phyloP scores from a whole-genome alignment of 768 basidiomycete genomes.

The Boletus bicolor region DNA sequence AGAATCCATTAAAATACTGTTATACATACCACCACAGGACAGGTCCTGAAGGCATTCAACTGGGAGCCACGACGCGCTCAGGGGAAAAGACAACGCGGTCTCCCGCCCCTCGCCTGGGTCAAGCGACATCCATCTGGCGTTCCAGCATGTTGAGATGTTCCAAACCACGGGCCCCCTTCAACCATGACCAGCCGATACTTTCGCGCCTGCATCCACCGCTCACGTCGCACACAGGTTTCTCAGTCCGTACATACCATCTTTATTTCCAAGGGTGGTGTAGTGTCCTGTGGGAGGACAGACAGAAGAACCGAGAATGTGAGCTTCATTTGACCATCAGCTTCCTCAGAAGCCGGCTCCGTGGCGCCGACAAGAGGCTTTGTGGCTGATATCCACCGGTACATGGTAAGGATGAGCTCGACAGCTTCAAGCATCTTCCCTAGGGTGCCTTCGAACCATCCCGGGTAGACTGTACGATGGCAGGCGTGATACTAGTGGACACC shows the following conservation, averaged over 20 bases:
- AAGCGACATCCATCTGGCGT: too few species aligned
- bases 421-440: constrained; percentile 43
- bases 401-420: constrained; percentile 44
- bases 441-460: constrained; percentile 30
- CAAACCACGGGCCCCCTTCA: too few species aligned
- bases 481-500: constrained; percentile 19
- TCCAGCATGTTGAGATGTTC: too few species aligned
- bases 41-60: too few species aligned
- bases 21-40: too few species aligned
- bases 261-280: constrained; percentile 7
- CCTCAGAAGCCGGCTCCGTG: background rate
- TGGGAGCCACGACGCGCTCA: too few species aligned
- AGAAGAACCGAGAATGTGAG: constrained; percentile 56
- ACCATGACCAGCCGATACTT: constrained; percentile 61
- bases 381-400: constrained; percentile 74
- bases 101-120: too few species aligned
- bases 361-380: constrained; percentile 29
- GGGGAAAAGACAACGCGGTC: too few species aligned
- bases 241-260: constrained; percentile 1
- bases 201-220: constrained; percentile 48
- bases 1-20: too few species aligned
- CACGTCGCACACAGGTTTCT: constrained; percentile 46
- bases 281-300: constrained; percentile 19
- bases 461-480: constrained; percentile 26
- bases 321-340: constrained; percentile 31